Evolutionary conservation across 2,329 filamentous ascomycete genomes (phyloP).

Genomic region (Pseudopyricularia cyperi): DNA sequence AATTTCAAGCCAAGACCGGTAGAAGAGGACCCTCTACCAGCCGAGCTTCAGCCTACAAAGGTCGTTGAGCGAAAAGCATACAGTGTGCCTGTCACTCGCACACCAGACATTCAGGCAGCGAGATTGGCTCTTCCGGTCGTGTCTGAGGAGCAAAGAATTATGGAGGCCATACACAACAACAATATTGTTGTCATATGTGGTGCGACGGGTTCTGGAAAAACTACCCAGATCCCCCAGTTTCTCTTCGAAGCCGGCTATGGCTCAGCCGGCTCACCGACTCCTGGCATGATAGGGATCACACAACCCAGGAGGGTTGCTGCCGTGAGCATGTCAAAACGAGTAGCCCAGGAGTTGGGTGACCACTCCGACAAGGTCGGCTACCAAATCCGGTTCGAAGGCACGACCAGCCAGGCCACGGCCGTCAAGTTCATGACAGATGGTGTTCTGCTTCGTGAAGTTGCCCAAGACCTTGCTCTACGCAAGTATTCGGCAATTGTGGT

Average conservation of each 20-base stretch:
- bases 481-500: constrained; percentile 93
- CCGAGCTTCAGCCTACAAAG: constrained; percentile 48
- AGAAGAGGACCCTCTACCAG: constrained; percentile 59
- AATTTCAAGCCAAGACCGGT: constrained; percentile 54
- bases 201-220: constrained; percentile 93
- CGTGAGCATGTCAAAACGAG: constrained; percentile 91
- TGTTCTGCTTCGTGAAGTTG: constrained; percentile 82
- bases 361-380: constrained; percentile 72
- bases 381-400: constrained; percentile 90
- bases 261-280: constrained; percentile 60
- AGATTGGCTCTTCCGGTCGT: constrained; percentile 78
- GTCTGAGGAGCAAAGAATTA: constrained; percentile 90
- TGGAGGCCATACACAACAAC: constrained; percentile 94
- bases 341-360: constrained; percentile 71
- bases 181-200: constrained; percentile 85
- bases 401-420: constrained; percentile 64
- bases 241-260: constrained; percentile 90
- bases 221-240: constrained; percentile 94
- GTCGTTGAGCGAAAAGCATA: constrained; percentile 58
- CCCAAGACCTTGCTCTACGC: constrained; percentile 72
- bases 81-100: constrained; percentile 58
- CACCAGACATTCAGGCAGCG: constrained; percentile 61
- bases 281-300: constrained; percentile 88
- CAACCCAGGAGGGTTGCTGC: constrained; percentile 91
- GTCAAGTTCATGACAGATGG: constrained; percentile 99